phyloP scores from a whole-genome alignment of 345 rosid genomes.

The Populus deltoides region DNA sequence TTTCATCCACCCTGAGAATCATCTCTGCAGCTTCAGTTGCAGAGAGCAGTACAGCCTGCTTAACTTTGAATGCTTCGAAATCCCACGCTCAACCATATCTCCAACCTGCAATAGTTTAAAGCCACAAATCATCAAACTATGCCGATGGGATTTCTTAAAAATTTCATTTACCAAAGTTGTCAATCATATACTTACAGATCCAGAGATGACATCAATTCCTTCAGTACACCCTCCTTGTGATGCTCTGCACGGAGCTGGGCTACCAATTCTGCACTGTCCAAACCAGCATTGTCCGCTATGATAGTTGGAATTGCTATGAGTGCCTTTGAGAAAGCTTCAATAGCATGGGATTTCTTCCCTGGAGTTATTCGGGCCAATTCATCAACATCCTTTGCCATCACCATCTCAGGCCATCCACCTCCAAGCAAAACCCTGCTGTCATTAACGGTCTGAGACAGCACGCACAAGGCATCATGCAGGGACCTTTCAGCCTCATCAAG shows the following conservation, averaged over 20 bases:
- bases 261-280: slow-evolving; percentile 93
- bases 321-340: slow-evolving; percentile 90
- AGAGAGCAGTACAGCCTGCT: slow-evolving; percentile 85
- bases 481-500: slow-evolving; percentile 99
- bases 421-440: slow-evolving; percentile 92
- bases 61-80: slow-evolving; percentile 87
- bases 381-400: slow-evolving; percentile 97
- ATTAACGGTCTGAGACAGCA: slow-evolving; percentile 91
- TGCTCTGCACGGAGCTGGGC: slow-evolving; percentile 99
- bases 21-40: slow-evolving; percentile 94
- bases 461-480: slow-evolving; percentile 92
- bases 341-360: slow-evolving; percentile 94
- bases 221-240: slow-evolving; percentile 69
- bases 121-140: too few relatives aligned
- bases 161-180: too few relatives aligned
- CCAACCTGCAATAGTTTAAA: slow-evolving; percentile 52
- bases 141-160: too few relatives aligned
- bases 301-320: slow-evolving; percentile 81
- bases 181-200: slow-evolving; percentile 61
- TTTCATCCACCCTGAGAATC: slow-evolving; percentile 75
- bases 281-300: slow-evolving; percentile 98
- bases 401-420: slow-evolving; percentile 99
- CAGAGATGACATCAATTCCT: slow-evolving; percentile 89
- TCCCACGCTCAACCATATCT: slow-evolving; percentile 76
- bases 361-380: slow-evolving; percentile 90